These are phyloP conservation scores for Mycena vitilis DNA, from an alignment of 768 basidiomycete species.

Conservation along the genomic window DNA sequence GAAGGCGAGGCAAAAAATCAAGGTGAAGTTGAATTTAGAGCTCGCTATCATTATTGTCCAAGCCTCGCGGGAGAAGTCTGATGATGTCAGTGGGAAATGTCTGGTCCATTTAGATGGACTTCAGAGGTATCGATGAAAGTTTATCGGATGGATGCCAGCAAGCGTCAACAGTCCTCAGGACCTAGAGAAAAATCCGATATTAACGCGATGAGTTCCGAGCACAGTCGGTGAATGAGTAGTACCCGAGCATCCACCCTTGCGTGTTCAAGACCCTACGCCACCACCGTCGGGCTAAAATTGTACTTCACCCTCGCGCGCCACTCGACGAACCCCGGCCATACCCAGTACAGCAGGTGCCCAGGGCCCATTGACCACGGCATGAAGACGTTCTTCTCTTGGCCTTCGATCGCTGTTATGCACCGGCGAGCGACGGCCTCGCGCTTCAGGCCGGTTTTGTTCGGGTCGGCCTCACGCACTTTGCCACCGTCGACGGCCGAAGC, in stretches of 20 bases:
- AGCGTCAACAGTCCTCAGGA: not conserved
- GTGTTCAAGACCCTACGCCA: not conserved
- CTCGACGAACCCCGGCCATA: constrained; percentile 70
- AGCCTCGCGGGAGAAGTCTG: constrained; percentile 30
- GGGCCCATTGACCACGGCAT: constrained; percentile 61
- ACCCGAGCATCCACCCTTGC: not conserved
- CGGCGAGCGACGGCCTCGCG: constrained; percentile 67
- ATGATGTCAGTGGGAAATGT: constrained; percentile 26
- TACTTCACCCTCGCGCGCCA: constrained; percentile 73
- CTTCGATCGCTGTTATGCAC: constrained; percentile 72
- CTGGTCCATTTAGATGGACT: constrained; percentile 7
- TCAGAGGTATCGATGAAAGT: constrained; percentile 7
- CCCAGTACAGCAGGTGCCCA: constrained; percentile 73
- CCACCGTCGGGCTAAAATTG: constrained; percentile 52
- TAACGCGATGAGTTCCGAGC: not conserved
- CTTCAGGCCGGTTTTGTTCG: constrained; percentile 69
- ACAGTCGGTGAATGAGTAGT: not conserved
- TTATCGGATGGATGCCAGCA: not conserved
- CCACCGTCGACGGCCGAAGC: constrained; percentile 78
- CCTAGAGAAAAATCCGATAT: not conserved
- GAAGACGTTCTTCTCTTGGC: constrained; percentile 66
- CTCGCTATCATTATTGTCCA: too few species aligned
- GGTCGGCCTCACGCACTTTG: constrained; percentile 59
- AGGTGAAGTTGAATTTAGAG: too few species aligned
- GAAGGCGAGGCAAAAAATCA: too few species aligned